Percentiles rank a stretch among this genome's conserved stretches.
These are phyloP conservation scores for Iris pallida DNA, from an alignment of 116 monocot species.

Conservation along the genomic window DNA sequence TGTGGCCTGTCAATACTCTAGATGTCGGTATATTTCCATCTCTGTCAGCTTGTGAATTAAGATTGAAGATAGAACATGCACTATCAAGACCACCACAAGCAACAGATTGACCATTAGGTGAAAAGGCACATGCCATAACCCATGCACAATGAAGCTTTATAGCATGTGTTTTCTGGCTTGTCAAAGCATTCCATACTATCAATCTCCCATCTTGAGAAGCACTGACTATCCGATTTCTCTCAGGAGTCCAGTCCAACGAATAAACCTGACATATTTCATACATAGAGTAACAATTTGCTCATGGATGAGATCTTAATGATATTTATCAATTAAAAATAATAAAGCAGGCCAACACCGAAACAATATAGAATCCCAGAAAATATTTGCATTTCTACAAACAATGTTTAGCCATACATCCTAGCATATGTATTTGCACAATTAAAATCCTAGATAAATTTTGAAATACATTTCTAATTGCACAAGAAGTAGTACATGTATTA, in stretches of 20 bases:
- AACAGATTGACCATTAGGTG: constrained; percentile 85
- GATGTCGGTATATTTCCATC: constrained; percentile 85
- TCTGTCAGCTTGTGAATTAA: constrained; percentile 67
- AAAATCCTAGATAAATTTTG: too few species aligned
- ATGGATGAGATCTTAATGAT: too few species aligned
- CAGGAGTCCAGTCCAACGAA: constrained; percentile 80
- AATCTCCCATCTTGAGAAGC: constrained; percentile 88
- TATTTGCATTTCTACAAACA: too few species aligned
- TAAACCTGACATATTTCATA: constrained; percentile 50
- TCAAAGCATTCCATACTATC: constrained; percentile 92
- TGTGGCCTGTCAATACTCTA: constrained; percentile 77
- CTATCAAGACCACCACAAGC: constrained; percentile 96
- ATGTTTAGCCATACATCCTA: too few species aligned
- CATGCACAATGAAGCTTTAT: constrained; percentile 90
- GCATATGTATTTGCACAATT: too few species aligned
- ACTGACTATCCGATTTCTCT: constrained; percentile 86
- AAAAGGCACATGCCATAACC: constrained; percentile 94
- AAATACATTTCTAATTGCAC: too few species aligned
- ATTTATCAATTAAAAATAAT: too few species aligned
- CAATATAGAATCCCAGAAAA: too few species aligned
- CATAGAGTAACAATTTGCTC: too few species aligned
- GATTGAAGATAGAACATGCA: constrained; percentile 88
- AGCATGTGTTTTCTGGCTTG: constrained; percentile 95
- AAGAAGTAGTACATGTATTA: too few species aligned
- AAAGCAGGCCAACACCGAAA: too few species aligned